Evolutionary conservation across 2,329 filamentous ascomycete genomes (phyloP), one percentile per base, ranked within the genome.

Genomic region (Cytospora schulzeri): DNA sequence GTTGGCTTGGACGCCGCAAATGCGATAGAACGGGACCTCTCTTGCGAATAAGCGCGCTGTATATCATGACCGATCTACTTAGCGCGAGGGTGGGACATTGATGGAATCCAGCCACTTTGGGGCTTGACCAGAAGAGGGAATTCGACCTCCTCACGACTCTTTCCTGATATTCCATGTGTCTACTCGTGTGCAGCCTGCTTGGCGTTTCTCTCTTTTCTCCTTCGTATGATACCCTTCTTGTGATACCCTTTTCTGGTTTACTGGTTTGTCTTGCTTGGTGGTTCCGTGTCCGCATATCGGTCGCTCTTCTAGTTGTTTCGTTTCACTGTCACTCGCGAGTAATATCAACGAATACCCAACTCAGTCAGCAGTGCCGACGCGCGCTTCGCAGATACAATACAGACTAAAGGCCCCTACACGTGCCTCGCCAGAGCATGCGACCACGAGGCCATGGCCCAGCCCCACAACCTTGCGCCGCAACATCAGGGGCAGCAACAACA

Each of bases 81-180:
- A 61, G 59, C 59, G 51, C 28, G 35, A 14, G 35, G n/a, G n/a
- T 33, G 28, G 35, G 28, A n/a, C 33, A 41, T 17, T 48, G 26
- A 41, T 22, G 28, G 26, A 22, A 17, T 53, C 57, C 61, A 63
- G 61, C 61, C 61, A 55, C 61, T 53, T 54, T 55, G 61, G 55
- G 33, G 55, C 56, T n/a, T 53, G 17, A 35, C 55, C 33, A 24
- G 29, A 38, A 50, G 14, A 41, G n/a, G 35, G 53, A 51, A 53
- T 24, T 38, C 48, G 26, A 55, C 15, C 59, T 52, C 59, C 22
- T 54, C 26, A 17, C 22, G 3, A n/a, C 5, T 33, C 24, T 45
- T 24, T 28, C 28, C 58, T 17, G 19, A 55, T 22, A 17, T n/a
- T 58, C 50, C 29, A 38, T 58, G 45, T 45, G 11, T 59, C 15